A percentile compares a stretch with the other conserved stretches of the same genome.
Evolutionary conservation across 192 early-diverging fungal species (phyloP).

Genomic region (Allomyces macrogynus): DNA sequence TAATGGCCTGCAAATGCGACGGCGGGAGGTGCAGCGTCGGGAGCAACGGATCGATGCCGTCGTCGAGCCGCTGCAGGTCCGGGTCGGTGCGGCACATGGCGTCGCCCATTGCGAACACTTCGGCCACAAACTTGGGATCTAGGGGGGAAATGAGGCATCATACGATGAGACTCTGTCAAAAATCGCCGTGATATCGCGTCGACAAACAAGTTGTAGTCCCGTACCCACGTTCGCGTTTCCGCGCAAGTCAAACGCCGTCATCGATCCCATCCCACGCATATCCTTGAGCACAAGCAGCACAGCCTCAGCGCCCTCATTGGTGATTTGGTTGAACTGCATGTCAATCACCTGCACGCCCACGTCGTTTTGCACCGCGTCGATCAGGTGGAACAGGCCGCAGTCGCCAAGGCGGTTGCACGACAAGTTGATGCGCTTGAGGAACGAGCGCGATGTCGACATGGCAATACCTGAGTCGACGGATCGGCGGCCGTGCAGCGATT

Average conservation of each 20-base stretch:
- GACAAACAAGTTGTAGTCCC: background rate
- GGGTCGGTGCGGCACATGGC: background rate
- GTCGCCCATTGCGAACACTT: background rate
- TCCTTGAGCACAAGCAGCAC: background rate
- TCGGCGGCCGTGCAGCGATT: too few relatives aligned
- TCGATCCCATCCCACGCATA: background rate
- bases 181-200: background rate
- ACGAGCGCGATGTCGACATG: too few relatives aligned
- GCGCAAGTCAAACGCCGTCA: background rate
- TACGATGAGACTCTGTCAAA: background rate
- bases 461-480: too few relatives aligned
- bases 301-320: background rate
- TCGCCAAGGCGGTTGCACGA: background rate
- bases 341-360: background rate
- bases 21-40: background rate
- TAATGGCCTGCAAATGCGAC: background rate
- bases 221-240: background rate
- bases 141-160: background rate
- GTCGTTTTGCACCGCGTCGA: background rate
- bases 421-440: background rate
- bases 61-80: background rate
- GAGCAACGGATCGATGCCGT: background rate
- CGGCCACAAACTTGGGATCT: background rate
- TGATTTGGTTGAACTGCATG: background rate
- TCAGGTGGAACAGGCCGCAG: background rate